Conservation (phyloP, 176 grass and related monocot genomes). For the Triticum urartu region DNA sequence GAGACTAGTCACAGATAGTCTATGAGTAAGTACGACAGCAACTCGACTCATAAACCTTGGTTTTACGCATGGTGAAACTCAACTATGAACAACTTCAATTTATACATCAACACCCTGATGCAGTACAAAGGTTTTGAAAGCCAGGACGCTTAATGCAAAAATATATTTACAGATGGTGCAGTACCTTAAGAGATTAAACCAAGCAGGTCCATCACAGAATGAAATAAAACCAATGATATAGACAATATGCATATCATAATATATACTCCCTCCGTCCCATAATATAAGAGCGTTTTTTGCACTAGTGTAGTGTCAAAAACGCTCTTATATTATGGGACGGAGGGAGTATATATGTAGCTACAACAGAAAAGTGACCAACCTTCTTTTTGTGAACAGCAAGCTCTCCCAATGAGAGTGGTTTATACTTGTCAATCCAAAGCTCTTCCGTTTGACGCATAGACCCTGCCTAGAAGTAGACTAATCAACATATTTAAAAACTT, state of each 20-base stretch:
- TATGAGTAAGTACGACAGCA: not conserved
- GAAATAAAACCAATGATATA: conserved; percentile 10
- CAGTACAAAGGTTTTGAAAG: conserved; percentile 1
- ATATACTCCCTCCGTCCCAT: not conserved
- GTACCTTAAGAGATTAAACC: conserved; percentile 1
- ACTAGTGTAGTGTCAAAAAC: too few relatives aligned
- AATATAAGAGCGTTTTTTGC: too few relatives aligned
- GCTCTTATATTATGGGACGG: too few relatives aligned
- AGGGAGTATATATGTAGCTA: not conserved
- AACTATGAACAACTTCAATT: not conserved
- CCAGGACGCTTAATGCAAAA: not conserved
- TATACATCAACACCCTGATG: conserved; percentile 13
- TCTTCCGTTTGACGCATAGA: conserved; percentile 51
- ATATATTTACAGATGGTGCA: not conserved
- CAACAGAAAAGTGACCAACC: conserved; percentile 40
- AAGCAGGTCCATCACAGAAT: not conserved
- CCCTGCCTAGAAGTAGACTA: conserved; percentile 66
- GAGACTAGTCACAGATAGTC: not conserved
- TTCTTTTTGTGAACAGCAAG: conserved; percentile 96
- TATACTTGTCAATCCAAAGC: conserved; percentile 95
- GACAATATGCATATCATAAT: conserved; percentile 4
- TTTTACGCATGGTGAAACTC: not conserved
- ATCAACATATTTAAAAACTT: conserved; percentile 42
- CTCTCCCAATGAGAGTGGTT: conserved; percentile 60
- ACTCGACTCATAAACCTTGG: not conserved